Evolutionary conservation across 192 early-diverging fungal genomes (phyloP), one percentile per base, ranked within the genome.

Genomic region (Backusella circina): DNA sequence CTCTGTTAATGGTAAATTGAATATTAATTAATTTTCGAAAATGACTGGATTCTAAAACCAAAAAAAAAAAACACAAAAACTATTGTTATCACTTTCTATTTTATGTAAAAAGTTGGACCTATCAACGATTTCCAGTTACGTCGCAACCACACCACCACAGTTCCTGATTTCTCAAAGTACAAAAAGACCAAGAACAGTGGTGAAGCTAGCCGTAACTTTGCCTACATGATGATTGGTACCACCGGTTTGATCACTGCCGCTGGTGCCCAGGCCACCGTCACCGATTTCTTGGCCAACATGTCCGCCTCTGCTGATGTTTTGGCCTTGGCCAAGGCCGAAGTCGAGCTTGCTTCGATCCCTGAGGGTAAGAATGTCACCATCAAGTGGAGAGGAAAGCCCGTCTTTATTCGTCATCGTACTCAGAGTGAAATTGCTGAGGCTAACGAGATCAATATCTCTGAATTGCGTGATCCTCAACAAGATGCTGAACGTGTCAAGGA

Each of bases 331-430:
- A 99, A 97, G 91, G 95, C 96, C 33, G 97, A 99, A 86, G 93
- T 99, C 13, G 94, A 97, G 68, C 85, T 97, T 82, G 86, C 85
- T 74, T 85, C 93, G 65, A 96, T 99, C 80, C 97, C 97, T 7
- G 93, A 97, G 76, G 97, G 97, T 77, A 98, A 95, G 89, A 98
- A 97, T 71, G 93, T 98, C 50, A 93, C 95, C 38, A 86, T 99
- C 86, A 99, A 99, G 91, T 99, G 97, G 97, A 92, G 96, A 79
- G 97, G 97, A 85, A 99, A 99, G 91, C 97, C 97, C 37, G 91
- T 99, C 67, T 97, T 98, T 81, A 92, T 99, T 76, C 93, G 96
- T 83, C 97, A 99, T 87, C 91, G 97, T 76, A 99, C 97, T 35
- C 85, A 89, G 23, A 94, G 91, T 72, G 97, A 99, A 83, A 99